A percentile compares a stretch with the other conserved stretches of the same genome.
phyloP scores from a whole-genome alignment of 2,329 filamentous ascomycete species.

The Elsinoe arachidis region DNA sequence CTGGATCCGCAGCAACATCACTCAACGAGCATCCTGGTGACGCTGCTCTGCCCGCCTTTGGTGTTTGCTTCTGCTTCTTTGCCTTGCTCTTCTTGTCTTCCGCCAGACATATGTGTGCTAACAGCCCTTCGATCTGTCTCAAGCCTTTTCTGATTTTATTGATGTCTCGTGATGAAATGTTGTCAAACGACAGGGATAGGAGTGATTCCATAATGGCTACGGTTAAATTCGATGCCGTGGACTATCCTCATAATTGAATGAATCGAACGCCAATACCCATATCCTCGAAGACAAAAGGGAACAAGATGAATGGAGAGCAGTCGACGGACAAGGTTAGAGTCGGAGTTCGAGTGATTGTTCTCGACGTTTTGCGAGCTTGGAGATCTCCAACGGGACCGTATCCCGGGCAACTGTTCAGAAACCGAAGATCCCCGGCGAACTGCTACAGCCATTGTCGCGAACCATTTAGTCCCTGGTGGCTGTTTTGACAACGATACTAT shows the following conservation, averaged over 20 bases:
- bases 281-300: conserved; percentile 1
- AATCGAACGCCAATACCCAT: conserved; percentile 11
- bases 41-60: conserved; percentile 17
- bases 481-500: conserved; percentile 13
- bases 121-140: conserved; percentile 83
- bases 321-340: conserved; percentile 5
- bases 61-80: conserved; percentile 31
- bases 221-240: conserved; percentile 11
- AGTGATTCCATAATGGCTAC: conserved; percentile 68
- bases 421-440: conserved; percentile 7
- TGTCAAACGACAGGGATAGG: conserved; percentile 88
- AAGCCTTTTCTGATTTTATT: conserved; percentile 87
- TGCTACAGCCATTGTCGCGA: background rate
- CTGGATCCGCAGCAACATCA: conserved; percentile 70
- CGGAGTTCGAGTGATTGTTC: conserved; percentile 6
- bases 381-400: background rate
- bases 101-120: conserved; percentile 88
- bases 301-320: conserved; percentile 1
- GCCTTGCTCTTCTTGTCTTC: conserved; percentile 16
- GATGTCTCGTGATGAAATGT: conserved; percentile 85
- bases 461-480: background rate
- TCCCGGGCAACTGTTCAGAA: background rate
- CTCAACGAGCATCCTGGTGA: conserved; percentile 41
- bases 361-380: conserved; percentile 8
- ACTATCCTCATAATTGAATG: conserved; percentile 10